phyloP scores from a whole-genome alignment of 2,329 filamentous ascomycete genomes.

The Akanthomyces muscarius region DNA sequence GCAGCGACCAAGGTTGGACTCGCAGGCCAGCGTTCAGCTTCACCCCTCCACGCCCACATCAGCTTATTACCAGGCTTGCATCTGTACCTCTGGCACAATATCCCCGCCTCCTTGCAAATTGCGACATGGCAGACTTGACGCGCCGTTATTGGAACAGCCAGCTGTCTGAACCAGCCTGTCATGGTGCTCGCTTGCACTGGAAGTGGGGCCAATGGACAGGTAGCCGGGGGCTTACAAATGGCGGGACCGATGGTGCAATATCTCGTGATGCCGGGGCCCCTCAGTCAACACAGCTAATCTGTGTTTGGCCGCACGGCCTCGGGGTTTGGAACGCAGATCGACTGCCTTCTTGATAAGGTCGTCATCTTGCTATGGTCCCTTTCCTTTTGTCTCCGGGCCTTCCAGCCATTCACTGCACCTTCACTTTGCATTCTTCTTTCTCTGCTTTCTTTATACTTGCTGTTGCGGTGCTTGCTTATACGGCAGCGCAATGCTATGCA shows the following conservation, averaged over 20 bases:
- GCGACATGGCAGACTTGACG: constrained; percentile 4
- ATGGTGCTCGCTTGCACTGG: background rate
- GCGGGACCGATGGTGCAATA: constrained; percentile 54
- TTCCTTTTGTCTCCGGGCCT: background rate
- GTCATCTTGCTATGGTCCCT: constrained; percentile 2
- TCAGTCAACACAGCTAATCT: constrained; percentile 6
- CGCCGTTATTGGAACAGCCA: background rate
- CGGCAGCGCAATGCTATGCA: constrained; percentile 3
- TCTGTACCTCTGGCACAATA: constrained; percentile 17
- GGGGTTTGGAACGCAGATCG: constrained; percentile 2
- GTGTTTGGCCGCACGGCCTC: constrained; percentile 9
- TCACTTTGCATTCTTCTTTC: background rate
- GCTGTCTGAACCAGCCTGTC: constrained; percentile 6
- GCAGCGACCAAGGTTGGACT: background rate
- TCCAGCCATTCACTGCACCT: background rate
- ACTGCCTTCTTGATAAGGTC: constrained; percentile 10
- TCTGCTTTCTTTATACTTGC: background rate
- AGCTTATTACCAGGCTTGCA: constrained; percentile 8
- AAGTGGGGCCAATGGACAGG: constrained; percentile 17
- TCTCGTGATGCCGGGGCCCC: constrained; percentile 47
- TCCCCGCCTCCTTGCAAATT: constrained; percentile 17
- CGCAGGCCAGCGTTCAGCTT: background rate
- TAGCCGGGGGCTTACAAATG: constrained; percentile 40
- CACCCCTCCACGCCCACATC: constrained; percentile 4
- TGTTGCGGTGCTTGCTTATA: background rate